Base-by-base conservation (phyloP, 2,329 filamentous ascomycete genomes). In the Stenocarpella maydis region DNA sequence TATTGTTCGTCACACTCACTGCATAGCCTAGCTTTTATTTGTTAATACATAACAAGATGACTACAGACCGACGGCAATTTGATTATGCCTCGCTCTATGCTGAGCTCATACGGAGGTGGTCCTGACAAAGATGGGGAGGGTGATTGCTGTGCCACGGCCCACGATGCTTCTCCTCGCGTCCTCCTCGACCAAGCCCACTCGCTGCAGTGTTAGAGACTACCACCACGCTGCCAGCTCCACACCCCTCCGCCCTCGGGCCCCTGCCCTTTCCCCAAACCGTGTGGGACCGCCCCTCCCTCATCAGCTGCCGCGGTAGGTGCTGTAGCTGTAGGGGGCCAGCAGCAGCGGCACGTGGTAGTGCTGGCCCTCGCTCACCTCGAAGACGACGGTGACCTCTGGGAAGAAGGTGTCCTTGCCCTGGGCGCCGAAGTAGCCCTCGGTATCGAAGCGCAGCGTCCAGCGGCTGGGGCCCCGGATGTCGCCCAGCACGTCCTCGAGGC, bases 321-420 rank as follows among this genome's bases (percentile, higher is more conserved):
- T 92, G 81, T 94, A 96, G 77, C 91, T 92, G 81, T 90, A 95
- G 37, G 92, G 92, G 72, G 91, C 90, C 81, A 95, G 78, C 78
- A 96, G 77, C 76, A 96, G 80, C 53, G 93, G 93, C 3, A 96
- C 92, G 82, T 96, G 93, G 77, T 92, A 95, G 76, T 91, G 89
- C 84, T 92, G 89, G 26, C 84, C 85, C 75, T 82, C 80, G 14
- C 81, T 77, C 26, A 89, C 85, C 60, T 82, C 80, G 71, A 88
- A 88, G 0, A 83, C 82, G 47, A 90, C 83, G 19, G 80, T 80
- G 21, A 87, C 87, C 80, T 88, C 86, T 49, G 88, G 88, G 76
- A 89, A 90, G 75, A 90, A 90, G 5, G 85, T 88, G 45, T 71
- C 69, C 31, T 85, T 83, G 14, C 84, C 88, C 64, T 85, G 83